Evolutionary conservation across 495 filamentous ascomycete genomes (phyloP).

Genomic region (Tuber aestivum): DNA sequence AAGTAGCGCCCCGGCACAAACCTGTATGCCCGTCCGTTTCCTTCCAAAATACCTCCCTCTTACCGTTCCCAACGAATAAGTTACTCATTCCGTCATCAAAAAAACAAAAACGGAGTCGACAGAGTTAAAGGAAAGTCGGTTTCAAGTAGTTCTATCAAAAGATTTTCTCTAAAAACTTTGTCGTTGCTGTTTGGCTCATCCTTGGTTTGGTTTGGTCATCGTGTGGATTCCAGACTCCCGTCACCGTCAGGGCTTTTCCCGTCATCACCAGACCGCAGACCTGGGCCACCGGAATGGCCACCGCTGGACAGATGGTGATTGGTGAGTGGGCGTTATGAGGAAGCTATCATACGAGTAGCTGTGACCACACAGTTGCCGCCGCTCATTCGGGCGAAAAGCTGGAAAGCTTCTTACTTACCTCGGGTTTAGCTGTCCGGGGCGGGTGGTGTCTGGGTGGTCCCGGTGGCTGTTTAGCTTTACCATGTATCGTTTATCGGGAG

Average conservation of each 20-base stretch:
- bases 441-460: neutral
- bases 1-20: neutral
- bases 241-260: neutral
- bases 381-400: neutral
- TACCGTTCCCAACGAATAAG: neutral
- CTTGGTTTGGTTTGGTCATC: neutral
- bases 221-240: neutral
- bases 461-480: neutral
- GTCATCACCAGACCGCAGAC: neutral
- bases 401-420: neutral
- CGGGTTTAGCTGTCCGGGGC: conserved; percentile 1
- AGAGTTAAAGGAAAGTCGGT: neutral
- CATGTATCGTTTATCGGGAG: conserved; percentile 18
- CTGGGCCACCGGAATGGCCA: neutral
- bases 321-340: neutral
- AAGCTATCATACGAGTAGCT: no score
- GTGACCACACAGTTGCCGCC: neutral
- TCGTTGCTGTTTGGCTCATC: neutral
- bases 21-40: neutral
- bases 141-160: neutral
- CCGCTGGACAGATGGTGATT: neutral
- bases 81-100: neutral
- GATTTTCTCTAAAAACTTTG: neutral
- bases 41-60: neutral
- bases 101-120: neutral